Evolutionary conservation across 805 yeast species (phyloP), one percentile per base, ranked within the genome.

Genomic region (Nakazawaea ambrosiae): DNA sequence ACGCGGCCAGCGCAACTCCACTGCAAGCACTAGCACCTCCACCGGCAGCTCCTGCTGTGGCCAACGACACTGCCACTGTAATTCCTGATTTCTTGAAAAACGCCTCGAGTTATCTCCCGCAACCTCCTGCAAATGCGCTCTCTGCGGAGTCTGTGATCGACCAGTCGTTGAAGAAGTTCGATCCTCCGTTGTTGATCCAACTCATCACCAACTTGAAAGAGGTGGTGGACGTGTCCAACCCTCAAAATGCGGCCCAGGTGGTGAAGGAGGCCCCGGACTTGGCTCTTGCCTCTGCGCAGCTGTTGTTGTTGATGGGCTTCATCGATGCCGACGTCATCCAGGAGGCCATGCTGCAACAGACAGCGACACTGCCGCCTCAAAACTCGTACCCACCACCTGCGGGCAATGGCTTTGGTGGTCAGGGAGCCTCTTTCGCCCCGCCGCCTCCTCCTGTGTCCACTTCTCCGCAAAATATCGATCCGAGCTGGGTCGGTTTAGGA

Each of bases 291-390:
- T 78, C 85, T 1, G 76, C 89, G 0, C 92, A 83, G 53, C 83
- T 88, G 2, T 61, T 83, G 44, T 58, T 83, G 15, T 64, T 81
- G 33, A 82, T 83, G 89, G 94, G 92, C 1, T 67, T 83, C 30
- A 74, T 83, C 17, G 84, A 81, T 52, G 65, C 69, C 27, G 77
- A 74, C 31, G 81, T 79, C n/a, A 75, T 82, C n/a, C 66, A 68
- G 25, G 73, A 76, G 43, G 74, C 84, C 12, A 49, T 54, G 57
- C 24, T 19, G 4, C 26, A 14, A 17, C 16, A 4, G 54, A 66
- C 17, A 46, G 50, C 46, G 18, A 36, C 39, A 27, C 39, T 46
- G 30, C 36, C 50, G 11, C 41, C 53, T 19, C 11, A 40, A n/a
- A 45, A 40, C 22, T 49, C 40, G 11, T 42, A 40, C 33, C 31